Evolutionary conservation across 1,284 basidiomycete genomes (phyloP), one percentile per base, ranked within the genome.

Genomic region (Boletus sp.): DNA sequence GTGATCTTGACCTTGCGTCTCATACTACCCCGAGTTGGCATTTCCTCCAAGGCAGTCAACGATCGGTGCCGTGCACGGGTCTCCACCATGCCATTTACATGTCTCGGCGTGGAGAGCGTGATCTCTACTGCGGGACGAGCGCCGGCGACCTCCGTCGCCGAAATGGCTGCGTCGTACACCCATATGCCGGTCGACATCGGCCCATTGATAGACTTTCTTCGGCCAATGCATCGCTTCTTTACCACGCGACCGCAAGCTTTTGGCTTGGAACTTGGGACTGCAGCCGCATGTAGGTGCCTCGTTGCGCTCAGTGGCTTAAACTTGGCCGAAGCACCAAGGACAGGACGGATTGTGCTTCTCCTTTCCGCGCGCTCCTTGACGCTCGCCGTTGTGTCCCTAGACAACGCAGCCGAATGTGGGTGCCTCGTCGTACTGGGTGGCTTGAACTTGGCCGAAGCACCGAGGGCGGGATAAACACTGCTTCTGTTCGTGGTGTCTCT

Each of bases 181-280:
- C 80, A 80, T 8, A 61, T 61, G 5, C 66, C 65, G 40, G 61
- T 59, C 30, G 60, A 54, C 36, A 66, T 45, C 3, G 65, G 55
- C 5, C 69, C 73, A 30, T 56, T 69, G 45, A 70, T 52, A 19
- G 77, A 81, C 55, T 74, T 77, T 50, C 76, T 71, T 42, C 78
- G 65, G 12, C 77, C 74, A 7, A 80, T 69, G 44, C 79, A 81
- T 41, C 79, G 71, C 55, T 78, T 80, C 68, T 82, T 82, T 56
- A 79, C 54, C 5, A 66, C 74, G 38, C 72, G 68, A 17, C 60
- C 53, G 4, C n/a, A n/a, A n/a, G 61, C 57, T 25, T 69, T 69
- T 19, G 45, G 36, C 47, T 49, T 35, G n/a, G 17, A 37, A 42
- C 0, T n/a, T 37, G 20, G 27, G 33, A 37, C n/a, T 14, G 38